A percentile compares a stretch with the other conserved stretches of the same genome.
Conservation (phyloP, 768 basidiomycete genomes). For the Termitomyces sp. region DNA sequence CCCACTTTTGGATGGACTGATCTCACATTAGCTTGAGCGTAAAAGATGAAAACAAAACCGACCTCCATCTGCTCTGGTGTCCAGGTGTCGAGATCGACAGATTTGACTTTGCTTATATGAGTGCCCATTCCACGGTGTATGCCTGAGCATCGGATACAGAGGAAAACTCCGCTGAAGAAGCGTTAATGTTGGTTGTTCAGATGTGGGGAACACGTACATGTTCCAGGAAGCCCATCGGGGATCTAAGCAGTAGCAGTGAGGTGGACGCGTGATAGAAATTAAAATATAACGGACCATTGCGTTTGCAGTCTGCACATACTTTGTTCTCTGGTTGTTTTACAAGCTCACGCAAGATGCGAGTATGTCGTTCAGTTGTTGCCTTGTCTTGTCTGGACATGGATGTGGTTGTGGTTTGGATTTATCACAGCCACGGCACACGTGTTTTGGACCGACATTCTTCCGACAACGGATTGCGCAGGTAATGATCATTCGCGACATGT, state of each 20-base stretch:
- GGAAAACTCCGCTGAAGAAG: slow-evolving; percentile 70
- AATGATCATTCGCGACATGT: no score
- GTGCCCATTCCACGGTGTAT: slow-evolving; percentile 98
- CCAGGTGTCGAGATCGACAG: slow-evolving; percentile 96
- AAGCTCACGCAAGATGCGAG: slow-evolving; percentile 76
- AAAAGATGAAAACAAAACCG: background rate
- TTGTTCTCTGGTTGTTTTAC: slow-evolving; percentile 91
- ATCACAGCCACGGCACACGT: background rate
- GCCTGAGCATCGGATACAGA: slow-evolving; percentile 97
- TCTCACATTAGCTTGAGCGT: background rate
- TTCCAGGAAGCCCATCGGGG: slow-evolving; percentile 99
- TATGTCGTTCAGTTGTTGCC: slow-evolving; percentile 74
- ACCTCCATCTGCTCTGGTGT: slow-evolving; percentile 97
- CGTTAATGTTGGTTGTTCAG: background rate
- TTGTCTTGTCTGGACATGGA: slow-evolving; percentile 65
- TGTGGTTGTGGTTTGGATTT: slow-evolving; percentile 10
- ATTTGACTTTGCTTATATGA: slow-evolving; percentile 95
- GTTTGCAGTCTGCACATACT: slow-evolving; percentile 93
- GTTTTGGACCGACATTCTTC: background rate
- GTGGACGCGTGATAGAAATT: slow-evolving; percentile 2
- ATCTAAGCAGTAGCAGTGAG: slow-evolving; percentile 41
- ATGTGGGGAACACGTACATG: slow-evolving; percentile 43
- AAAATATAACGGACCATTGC: slow-evolving; percentile 62
- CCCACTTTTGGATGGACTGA: slow-evolving; percentile 89
- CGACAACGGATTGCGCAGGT: no score